A percentile compares a stretch with the other conserved stretches of the same genome.
Conservation (phyloP, 1,139 yeast species). For the Taphrina sp. region DNA sequence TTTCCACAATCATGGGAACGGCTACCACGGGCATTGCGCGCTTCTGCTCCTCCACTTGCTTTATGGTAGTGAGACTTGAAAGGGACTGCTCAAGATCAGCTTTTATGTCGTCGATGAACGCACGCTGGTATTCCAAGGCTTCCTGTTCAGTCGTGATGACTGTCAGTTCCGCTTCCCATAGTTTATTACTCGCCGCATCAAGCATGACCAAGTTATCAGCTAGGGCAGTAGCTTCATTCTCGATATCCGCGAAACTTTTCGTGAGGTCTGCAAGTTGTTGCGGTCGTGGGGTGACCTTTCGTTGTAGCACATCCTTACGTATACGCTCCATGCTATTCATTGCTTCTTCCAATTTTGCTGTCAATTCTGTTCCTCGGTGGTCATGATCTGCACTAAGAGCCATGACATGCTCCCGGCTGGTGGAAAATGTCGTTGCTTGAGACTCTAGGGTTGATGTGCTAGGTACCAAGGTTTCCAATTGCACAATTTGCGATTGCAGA, state of each 20-base stretch:
- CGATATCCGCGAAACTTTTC: conserved; percentile 64
- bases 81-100: conserved; percentile 60
- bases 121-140: conserved; percentile 84
- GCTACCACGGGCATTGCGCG: conserved; percentile 28
- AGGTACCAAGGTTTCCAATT: neutral
- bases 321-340: conserved; percentile 90
- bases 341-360: conserved; percentile 82
- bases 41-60: conserved; percentile 70
- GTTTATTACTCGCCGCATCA: conserved; percentile 80
- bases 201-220: conserved; percentile 64
- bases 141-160: conserved; percentile 93
- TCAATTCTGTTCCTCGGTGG: conserved; percentile 43
- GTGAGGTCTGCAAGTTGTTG: conserved; percentile 67
- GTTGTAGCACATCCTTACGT: conserved; percentile 85
- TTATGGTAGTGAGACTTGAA: conserved; percentile 70
- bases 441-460: neutral
- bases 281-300: conserved; percentile 80
- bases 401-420: conserved; percentile 21
- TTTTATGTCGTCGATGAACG: conserved; percentile 69
- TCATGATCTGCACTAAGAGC: conserved; percentile 22
- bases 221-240: conserved; percentile 54
- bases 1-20: conserved; percentile 17
- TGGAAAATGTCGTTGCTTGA: neutral
- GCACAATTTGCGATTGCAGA: neutral
- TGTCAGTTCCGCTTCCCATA: conserved; percentile 90